Evolutionary conservation across 2,329 filamentous ascomycete genomes (phyloP), one percentile per base, ranked within the genome.

Genomic region (Chaetomiaceae sp.): DNA sequence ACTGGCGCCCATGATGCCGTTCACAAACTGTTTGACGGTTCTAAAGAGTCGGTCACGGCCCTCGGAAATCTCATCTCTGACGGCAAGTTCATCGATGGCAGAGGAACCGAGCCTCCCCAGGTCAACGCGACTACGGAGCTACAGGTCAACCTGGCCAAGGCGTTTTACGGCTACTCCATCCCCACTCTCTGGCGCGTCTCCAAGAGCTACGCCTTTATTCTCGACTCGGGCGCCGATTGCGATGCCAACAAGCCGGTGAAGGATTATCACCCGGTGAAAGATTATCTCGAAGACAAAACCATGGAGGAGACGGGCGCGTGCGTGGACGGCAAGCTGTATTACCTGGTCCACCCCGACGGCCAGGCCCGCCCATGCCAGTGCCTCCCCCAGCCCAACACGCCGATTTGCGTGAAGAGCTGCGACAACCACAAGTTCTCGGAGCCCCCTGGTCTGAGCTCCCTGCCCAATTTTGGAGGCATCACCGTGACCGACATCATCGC

Each of bases 201-300:
- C 5, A 54, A 55, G 8, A 55, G 50, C 9, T 55, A 59, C 20
- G 59, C 62, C 12, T 70, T 70, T 39, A 48, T 70, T 37, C 44
- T 69, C 35, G 63, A 68, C 59, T 62, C 65, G n/a, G 67, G 65
- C 31, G 43, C 43, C 21, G 52, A 37, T 37, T 69, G 66, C 55
- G 50, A 51, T 43, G 45, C 7, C 5, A 23, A 50, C 39, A 51
- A 60, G 19, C 60, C 62, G 2, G 23, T 59, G 7, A 30, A 12
- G 51, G 41, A 60, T 31, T 64, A 64, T 53, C n/a, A n/a, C n/a
- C n/a, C n/a, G n/a, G n/a, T n/a, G n/a, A n/a, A n/a, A n/a, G n/a
- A n/a, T n/a, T n/a, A n/a, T n/a, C 41, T 67, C 27, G 44, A 39
- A n/a, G 52, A 59, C 41, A 51, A 58, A 14, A 57, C 55, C 13